Percentiles rank a stretch among this genome's conserved stretches.
Evolutionary conservation across 2,329 filamentous ascomycete species (phyloP).

Genomic region (Albophoma yamanashiensis): DNA sequence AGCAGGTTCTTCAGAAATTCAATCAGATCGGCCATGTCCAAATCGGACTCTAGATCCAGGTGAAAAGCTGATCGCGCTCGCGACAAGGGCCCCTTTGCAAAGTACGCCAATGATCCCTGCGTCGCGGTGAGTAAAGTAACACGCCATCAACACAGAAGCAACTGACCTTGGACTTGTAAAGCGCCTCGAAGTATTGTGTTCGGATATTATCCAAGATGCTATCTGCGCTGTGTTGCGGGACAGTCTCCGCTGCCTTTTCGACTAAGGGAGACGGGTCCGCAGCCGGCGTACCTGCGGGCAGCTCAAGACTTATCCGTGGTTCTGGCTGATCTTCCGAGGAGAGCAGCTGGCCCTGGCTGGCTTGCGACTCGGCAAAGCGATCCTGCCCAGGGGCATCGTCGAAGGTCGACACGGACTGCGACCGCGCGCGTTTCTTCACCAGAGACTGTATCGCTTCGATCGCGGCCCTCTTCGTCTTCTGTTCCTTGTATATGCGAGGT

Average conservation of each 20-base stretch:
- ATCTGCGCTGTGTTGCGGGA: slow-evolving; percentile 30
- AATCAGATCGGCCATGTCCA: slow-evolving; percentile 53
- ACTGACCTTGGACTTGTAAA: slow-evolving; percentile 53
- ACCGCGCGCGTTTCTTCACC: slow-evolving; percentile 40
- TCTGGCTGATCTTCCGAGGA: slow-evolving; percentile 10
- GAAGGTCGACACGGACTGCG: slow-evolving; percentile 29
- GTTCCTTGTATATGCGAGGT: slow-evolving; percentile 34
- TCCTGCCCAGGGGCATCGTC: slow-evolving; percentile 14
- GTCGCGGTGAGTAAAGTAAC: slow-evolving; percentile 5
- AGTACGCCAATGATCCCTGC: slow-evolving; percentile 69
- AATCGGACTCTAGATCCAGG: slow-evolving; percentile 46
- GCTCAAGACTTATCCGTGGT: slow-evolving; percentile 1
- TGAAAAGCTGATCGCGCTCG: slow-evolving; percentile 63
- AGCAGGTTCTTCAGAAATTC: slow-evolving; percentile 59
- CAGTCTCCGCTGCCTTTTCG: slow-evolving; percentile 3
- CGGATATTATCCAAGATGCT: slow-evolving; percentile 48
- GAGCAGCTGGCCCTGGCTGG: slow-evolving; percentile 9
- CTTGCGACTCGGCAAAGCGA: slow-evolving; percentile 5
- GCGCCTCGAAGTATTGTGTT: slow-evolving; percentile 45
- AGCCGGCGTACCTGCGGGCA: neutral
- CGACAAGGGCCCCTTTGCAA: slow-evolving; percentile 72
- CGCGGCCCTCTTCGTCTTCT: slow-evolving; percentile 45
- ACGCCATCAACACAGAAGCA: slow-evolving; percentile 16
- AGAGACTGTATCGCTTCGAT: slow-evolving; percentile 55
- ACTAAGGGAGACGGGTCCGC: neutral